Percentiles rank a stretch among this genome's conserved stretches.
Conservation (phyloP, 2,329 filamentous ascomycete species). For the Penicillium sp. region DNA sequence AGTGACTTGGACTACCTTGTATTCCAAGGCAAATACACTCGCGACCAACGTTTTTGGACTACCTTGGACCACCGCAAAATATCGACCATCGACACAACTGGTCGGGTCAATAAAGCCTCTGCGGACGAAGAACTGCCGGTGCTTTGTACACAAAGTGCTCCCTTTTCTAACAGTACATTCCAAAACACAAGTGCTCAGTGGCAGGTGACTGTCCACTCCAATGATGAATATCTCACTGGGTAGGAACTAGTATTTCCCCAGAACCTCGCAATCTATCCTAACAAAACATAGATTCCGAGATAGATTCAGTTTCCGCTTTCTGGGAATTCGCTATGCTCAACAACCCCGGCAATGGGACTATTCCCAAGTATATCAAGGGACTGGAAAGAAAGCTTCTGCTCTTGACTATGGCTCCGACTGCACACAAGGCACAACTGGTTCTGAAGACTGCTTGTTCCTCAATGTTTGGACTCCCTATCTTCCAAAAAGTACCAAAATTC, state of each 20-base stretch:
- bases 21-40: slow-evolving; percentile 10
- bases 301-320: slow-evolving; percentile 53
- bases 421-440: slow-evolving; percentile 40
- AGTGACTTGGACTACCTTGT: slow-evolving; percentile 17
- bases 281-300: slow-evolving; percentile 47
- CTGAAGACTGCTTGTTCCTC: slow-evolving; percentile 52
- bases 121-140: slow-evolving; percentile 15
- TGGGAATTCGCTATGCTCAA: slow-evolving; percentile 49
- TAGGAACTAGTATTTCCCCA: neutral
- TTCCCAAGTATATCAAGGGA: slow-evolving; percentile 48
- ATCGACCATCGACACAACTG: slow-evolving; percentile 14
- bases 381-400: slow-evolving; percentile 49
- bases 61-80: slow-evolving; percentile 3
- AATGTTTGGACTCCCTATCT: slow-evolving; percentile 48
- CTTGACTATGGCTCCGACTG: slow-evolving; percentile 40
- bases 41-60: slow-evolving; percentile 17
- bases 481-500: slow-evolving; percentile 26
- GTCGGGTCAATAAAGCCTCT: slow-evolving; percentile 10
- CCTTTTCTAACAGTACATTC: slow-evolving; percentile 11
- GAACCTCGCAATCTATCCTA: neutral
- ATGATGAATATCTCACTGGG: slow-evolving; percentile 22
- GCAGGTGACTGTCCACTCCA: slow-evolving; percentile 19
- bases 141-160: slow-evolving; percentile 22
- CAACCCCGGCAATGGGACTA: slow-evolving; percentile 47
- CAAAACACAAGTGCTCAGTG: slow-evolving; percentile 17